Base-by-base conservation (phyloP, 495 filamentous ascomycete species). In the Zalerion maritima region DNA sequence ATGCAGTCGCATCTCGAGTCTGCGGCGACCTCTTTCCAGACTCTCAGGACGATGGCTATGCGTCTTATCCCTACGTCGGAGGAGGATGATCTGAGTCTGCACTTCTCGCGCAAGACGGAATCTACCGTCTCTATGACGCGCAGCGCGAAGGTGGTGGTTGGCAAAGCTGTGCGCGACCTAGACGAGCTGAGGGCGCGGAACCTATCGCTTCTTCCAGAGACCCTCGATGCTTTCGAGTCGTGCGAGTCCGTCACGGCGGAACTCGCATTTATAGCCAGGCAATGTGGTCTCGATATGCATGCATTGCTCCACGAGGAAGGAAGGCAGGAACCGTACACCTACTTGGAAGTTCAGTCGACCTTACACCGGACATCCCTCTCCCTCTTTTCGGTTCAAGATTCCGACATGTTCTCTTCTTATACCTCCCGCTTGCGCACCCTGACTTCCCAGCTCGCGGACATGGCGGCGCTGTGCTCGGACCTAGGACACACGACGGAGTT, bases 1-100 rank as follows among this genome's bases (percentile, higher is more conserved):
- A 69, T 92, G 62, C 83, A 91, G 45, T 81, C 74, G 35, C 71
- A 87, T 35, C 64, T 93, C 16, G 87, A 94, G 24, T 78, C 71
- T 30, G 64, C 78, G 3, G 79, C 82, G 6, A 58, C 72, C 0
- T 71, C 74, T 5, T 65, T 93, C 26, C 54, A 69, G 9, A 58
- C 74, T 3, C 45, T 73, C 9, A 78, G 65, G 33, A 43, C 53
- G 22, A 66, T 86, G 56, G 62, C 87, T 2, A 69, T 77, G 43
- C 58, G 66, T 8, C 73, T 75, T 25, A 40, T 79, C 3, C 55
- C 73, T 1, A 31, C 50, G 3, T 50, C 50, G 12, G 50, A 52
- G 1, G 67, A 73, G 11, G 69, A 74, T 31, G 78, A 79, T 34
- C 67, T 78, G 29, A 60, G 62, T n/a, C 50, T 65, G 18, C 67